Conservation (phyloP, 169 alveolate species). For the Eimeria falciformis region DNA sequence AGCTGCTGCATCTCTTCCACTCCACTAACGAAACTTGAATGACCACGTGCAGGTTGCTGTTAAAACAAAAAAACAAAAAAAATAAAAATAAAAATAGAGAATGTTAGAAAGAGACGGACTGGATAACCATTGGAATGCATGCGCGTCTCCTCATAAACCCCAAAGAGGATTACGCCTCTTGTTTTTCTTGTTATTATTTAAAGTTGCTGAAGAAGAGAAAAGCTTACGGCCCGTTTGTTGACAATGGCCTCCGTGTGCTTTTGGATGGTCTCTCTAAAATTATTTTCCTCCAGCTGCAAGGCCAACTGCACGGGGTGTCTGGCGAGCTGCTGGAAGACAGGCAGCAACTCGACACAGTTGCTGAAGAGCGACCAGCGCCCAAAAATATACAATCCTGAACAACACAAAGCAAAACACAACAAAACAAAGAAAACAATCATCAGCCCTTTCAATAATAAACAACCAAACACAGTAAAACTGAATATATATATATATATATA, state of each 20-base stretch:
- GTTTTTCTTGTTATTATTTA: background rate
- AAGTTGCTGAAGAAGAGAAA: background rate
- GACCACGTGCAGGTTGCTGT: slow-evolving; percentile 6
- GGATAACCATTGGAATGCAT: no score
- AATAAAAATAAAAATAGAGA: background rate
- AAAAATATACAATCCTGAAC: slow-evolving; percentile 80
- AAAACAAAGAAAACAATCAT: background rate
- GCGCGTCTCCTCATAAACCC: background rate
- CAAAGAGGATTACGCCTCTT: background rate
- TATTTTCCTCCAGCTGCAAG: slow-evolving; percentile 58
- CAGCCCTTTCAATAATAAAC: background rate
- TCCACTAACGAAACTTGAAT: background rate
- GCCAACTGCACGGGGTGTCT: slow-evolving; percentile 79
- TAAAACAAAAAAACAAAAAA: background rate
- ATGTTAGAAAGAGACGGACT: background rate
- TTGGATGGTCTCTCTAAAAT: background rate
- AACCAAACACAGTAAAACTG: background rate
- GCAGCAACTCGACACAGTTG: slow-evolving; percentile 82
- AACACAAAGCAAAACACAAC: background rate
- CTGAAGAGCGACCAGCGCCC: slow-evolving; percentile 82
- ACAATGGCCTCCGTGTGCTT: slow-evolving; percentile 1
- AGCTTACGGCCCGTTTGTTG: background rate
- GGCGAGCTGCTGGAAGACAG: slow-evolving; percentile 80
- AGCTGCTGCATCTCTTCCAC: slow-evolving; percentile 62
- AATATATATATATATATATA: no score